Evolutionary conservation across 1,284 basidiomycete species (phyloP).

Genomic region (Sporisorium reilianum): DNA sequence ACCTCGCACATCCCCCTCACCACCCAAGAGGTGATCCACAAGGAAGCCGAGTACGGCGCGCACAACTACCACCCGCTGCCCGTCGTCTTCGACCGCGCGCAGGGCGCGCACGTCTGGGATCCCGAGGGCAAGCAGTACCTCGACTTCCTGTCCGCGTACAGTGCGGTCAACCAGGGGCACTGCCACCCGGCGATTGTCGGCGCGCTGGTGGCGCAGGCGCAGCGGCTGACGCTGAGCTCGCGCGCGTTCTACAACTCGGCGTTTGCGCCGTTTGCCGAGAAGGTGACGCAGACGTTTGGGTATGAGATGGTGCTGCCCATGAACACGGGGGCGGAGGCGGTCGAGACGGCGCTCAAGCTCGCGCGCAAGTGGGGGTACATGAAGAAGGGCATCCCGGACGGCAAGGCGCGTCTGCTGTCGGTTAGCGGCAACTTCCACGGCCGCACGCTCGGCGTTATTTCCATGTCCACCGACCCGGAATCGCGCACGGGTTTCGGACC

Average conservation of each 20-base stretch:
- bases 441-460: conserved; percentile 87
- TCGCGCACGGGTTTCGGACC: conserved; percentile 89
- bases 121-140: conserved; percentile 79
- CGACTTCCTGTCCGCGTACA: conserved; percentile 93
- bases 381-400: conserved; percentile 83
- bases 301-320: conserved; percentile 91
- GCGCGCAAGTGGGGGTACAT: conserved; percentile 69
- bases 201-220: conserved; percentile 85
- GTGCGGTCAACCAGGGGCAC: conserved; percentile 86
- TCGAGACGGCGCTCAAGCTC: conserved; percentile 79
- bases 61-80: conserved; percentile 95
- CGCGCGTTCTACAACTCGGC: conserved; percentile 95
- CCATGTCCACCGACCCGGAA: conserved; percentile 97
- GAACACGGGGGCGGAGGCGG: conserved; percentile 99
- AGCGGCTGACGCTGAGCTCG: conserved; percentile 90
- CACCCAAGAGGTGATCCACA: conserved; percentile 78
- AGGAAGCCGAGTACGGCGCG: conserved; percentile 85
- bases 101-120: conserved; percentile 94
- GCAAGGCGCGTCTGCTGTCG: conserved; percentile 87
- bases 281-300: conserved; percentile 78
- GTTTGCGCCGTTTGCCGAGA: conserved; percentile 88
- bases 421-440: conserved; percentile 96
- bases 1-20: conserved; percentile 53
- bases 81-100: conserved; percentile 89
- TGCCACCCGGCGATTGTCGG: conserved; percentile 91